Percentiles rank a stretch among this genome's conserved stretches.
Conservation (phyloP, 2,329 filamentous ascomycete species). For the Alternaria atra region DNA sequence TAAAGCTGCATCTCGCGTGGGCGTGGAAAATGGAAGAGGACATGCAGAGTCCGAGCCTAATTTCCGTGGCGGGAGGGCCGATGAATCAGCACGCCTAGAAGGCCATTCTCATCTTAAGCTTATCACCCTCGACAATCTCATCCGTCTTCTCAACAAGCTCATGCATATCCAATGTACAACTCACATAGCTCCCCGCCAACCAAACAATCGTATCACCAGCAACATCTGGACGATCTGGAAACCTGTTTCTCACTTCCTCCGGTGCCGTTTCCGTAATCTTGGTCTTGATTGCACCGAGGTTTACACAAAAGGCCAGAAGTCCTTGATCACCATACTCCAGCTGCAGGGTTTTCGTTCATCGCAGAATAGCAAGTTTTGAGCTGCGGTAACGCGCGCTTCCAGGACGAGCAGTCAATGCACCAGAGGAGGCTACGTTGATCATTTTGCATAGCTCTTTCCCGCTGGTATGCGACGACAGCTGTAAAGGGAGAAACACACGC, state of each 20-base stretch:
- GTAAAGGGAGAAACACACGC: constrained; percentile 55
- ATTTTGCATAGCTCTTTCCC: constrained; percentile 35
- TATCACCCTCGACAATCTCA: constrained; percentile 28
- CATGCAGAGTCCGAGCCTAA: background rate
- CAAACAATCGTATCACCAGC: constrained; percentile 23
- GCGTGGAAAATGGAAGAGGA: background rate
- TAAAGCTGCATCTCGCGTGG: background rate
- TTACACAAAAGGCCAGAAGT: constrained; percentile 23
- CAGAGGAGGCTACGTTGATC: constrained; percentile 59
- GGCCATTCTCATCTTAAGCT: constrained; percentile 24
- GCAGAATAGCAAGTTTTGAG: constrained; percentile 59
- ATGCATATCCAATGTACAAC: constrained; percentile 30
- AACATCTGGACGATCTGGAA: constrained; percentile 13
- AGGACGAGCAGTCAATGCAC: constrained; percentile 38
- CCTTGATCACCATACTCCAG: constrained; percentile 46
- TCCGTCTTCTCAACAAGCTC: constrained; percentile 24
- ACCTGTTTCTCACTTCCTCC: constrained; percentile 8
- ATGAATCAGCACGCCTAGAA: background rate
- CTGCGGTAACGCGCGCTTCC: constrained; percentile 51
- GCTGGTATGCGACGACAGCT: constrained; percentile 37
- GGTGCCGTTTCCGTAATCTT: constrained; percentile 16
- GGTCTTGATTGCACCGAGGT: constrained; percentile 33
- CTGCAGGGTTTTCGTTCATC: constrained; percentile 59
- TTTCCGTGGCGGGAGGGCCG: background rate
- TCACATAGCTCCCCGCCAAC: constrained; percentile 30